Base-by-base conservation (phyloP, 805 yeast genomes). In the Kazachstania africana region DNA sequence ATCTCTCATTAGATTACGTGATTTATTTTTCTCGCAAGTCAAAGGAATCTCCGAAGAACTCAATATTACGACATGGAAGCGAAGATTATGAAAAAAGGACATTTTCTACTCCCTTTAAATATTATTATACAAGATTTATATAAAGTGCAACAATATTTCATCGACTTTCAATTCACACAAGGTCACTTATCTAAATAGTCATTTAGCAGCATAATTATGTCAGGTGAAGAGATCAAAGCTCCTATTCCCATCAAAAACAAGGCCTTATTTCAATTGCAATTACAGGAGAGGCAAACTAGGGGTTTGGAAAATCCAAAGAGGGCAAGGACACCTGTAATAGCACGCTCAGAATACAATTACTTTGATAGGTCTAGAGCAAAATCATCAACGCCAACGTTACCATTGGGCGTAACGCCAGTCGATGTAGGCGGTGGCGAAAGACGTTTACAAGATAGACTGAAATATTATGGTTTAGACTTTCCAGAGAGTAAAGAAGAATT, bases 391-490 rank as follows among this genome's bases (percentile, higher is more conserved):
- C 56, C 57, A 23, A 36, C 44, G 5, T 23, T 35, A 4, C 38
- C 37, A 12, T 26, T 28, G 32, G 50, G 46, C 13, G 34, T 42
- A 32, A 43, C 43, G 22, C 32, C 44, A 5, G 56, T 53, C 10
- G 36, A 34, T 4, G 34, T 53, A 13, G 15, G 53, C 8, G 34
- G 45, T 9, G 42, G 48, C 14, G n/a, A n/a, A n/a, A n/a, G n/a
- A n/a, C n/a, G n/a, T n/a, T n/a, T n/a, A n/a, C n/a, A n/a, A n/a
- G n/a, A n/a, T n/a, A 50, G 68, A 37, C 37, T 63, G 23, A 42
- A 42, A 24, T 59, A 56, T 35, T 75, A 72, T 42, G 57, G 60
- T 28, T 45, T 75, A 23, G 78, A 75, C 44, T 73, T 63, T 40
- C 76, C 75, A 2, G 59, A 58, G 3, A 63, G 63, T 40, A 44